Percentiles rank a stretch among this genome's conserved stretches.
Conservation (phyloP, 257 asterid genomes). For the Salvia rosmarinus region DNA sequence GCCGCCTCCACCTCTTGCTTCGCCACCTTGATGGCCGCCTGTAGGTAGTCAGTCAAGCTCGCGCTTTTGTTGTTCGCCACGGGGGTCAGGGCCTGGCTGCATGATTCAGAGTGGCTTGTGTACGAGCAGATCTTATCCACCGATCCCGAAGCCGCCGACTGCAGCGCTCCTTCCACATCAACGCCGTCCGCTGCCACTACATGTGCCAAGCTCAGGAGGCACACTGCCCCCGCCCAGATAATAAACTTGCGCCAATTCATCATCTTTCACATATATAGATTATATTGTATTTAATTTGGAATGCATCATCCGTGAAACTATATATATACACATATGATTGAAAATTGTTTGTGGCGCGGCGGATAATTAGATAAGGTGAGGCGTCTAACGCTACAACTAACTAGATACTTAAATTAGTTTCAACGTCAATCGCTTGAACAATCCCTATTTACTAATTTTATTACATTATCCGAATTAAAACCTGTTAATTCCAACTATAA, state of each 20-base stretch:
- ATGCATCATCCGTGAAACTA: no score
- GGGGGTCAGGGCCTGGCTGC: slow-evolving; percentile 38
- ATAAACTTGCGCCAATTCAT: background rate
- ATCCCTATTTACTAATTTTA: background rate
- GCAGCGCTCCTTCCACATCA: background rate
- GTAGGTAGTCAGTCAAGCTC: slow-evolving; percentile 42
- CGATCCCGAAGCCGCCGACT: background rate
- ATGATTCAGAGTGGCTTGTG: slow-evolving; percentile 40
- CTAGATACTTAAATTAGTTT: background rate
- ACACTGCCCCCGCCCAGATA: background rate
- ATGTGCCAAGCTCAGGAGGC: no score
- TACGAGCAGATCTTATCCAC: slow-evolving; percentile 1
- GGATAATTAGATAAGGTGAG: background rate
- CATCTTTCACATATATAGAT: no score
- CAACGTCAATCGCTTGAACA: background rate
- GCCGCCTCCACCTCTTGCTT: slow-evolving; percentile 39
- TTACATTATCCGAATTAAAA: background rate
- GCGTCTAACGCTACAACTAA: background rate
- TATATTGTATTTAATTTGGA: no score
- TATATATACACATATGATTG: background rate
- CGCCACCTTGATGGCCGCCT: slow-evolving; percentile 37
- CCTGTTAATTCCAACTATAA: no score
- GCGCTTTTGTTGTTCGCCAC: slow-evolving; percentile 42
- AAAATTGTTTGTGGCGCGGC: background rate
- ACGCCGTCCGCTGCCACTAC: background rate